Conservation (phyloP, 371 early-diverging fungal species). For the Mucor piriformis region DNA sequence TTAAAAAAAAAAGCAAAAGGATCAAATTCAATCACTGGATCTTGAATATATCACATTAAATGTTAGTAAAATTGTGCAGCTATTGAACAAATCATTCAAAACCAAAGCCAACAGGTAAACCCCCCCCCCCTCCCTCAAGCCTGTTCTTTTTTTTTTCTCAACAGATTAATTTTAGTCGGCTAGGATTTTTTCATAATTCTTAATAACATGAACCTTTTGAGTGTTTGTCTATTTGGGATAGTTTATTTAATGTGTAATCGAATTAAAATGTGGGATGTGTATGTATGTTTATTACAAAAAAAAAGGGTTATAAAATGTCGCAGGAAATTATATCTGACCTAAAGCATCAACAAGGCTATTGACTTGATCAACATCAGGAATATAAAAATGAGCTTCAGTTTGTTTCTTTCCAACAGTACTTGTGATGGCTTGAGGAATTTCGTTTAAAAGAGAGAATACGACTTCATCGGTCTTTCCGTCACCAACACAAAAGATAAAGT, state of each 20-base stretch:
- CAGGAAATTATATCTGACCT: constrained; percentile 28
- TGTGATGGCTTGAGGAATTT: constrained; percentile 69
- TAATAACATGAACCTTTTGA: not conserved
- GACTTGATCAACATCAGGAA: constrained; percentile 71
- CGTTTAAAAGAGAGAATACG: constrained; percentile 68
- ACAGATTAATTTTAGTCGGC: not conserved
- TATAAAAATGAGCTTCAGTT: constrained; percentile 89
- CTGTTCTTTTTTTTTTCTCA: not conserved
- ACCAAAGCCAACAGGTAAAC: constrained; percentile 45
- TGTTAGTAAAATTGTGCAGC: constrained; percentile 39
- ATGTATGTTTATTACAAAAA: not conserved
- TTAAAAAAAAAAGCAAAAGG: constrained; percentile 70
- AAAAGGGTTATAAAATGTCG: not conserved
- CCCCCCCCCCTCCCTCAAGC: constrained; percentile 12
- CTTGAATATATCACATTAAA: constrained; percentile 93
- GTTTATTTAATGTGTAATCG: not conserved
- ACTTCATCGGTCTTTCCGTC: constrained; percentile 95
- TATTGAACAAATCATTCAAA: constrained; percentile 50
- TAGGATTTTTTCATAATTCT: not conserved
- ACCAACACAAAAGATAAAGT: constrained; percentile 87
- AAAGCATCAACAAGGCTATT: constrained; percentile 59
- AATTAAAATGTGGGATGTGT: not conserved
- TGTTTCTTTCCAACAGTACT: constrained; percentile 96
- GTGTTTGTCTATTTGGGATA: too few species aligned
- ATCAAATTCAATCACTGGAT: constrained; percentile 81